phyloP scores from a whole-genome alignment of 176 grass and related monocot species.

The Typha latifolia region DNA sequence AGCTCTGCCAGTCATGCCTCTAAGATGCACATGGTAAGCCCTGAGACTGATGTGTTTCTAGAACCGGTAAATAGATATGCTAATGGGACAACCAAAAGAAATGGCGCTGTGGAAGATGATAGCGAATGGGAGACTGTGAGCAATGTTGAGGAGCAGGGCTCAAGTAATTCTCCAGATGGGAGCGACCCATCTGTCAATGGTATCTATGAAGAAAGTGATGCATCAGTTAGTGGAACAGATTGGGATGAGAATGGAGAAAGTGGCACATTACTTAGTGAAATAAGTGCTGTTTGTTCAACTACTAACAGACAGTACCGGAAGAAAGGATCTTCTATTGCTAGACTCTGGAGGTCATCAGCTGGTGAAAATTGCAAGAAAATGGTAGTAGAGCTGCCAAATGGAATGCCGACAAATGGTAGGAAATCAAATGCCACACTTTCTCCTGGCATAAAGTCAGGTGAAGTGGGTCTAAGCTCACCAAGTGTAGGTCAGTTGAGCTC shows the following conservation, averaged over 20 bases:
- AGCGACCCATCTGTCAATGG: conserved; percentile 56
- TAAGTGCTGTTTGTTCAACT: conserved; percentile 53
- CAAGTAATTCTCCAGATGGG: conserved; percentile 54
- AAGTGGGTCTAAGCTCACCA: conserved; percentile 4
- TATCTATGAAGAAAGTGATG: conserved; percentile 42
- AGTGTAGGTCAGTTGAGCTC: conserved; percentile 14
- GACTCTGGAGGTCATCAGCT: conserved; percentile 38
- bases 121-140: conserved; percentile 50
- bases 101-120: conserved; percentile 36
- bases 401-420: background rate
- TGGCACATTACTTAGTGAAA: background rate
- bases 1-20: conserved; percentile 26
- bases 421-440: background rate
- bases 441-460: conserved; percentile 10
- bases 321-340: conserved; percentile 38
- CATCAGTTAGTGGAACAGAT: conserved; percentile 36
- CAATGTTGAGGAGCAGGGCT: conserved; percentile 45
- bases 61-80: conserved; percentile 29
- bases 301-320: conserved; percentile 40
- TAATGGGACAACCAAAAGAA: conserved; percentile 1
- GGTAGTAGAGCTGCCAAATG: background rate
- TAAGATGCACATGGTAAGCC: conserved; percentile 44
- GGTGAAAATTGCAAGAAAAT: conserved; percentile 26
- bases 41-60: conserved; percentile 50
- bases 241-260: conserved; percentile 35